These are phyloP conservation scores for Torrubiella hemipterigena DNA, from an alignment of 2,329 filamentous ascomycete species.

Conservation along the genomic window DNA sequence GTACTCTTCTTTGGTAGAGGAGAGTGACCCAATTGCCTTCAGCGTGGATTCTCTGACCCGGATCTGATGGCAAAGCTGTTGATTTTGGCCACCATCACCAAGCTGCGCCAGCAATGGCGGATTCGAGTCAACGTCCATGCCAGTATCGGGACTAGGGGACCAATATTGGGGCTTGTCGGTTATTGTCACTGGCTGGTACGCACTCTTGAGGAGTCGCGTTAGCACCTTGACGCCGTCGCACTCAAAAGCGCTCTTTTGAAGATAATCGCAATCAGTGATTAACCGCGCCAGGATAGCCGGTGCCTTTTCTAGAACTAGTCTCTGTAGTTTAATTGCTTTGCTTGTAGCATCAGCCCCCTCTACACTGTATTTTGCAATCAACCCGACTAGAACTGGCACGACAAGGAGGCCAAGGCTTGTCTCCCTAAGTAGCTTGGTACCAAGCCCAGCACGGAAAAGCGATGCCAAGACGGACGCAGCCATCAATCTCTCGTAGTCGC, in stretches of 20 bases:
- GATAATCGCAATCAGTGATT: constrained; percentile 61
- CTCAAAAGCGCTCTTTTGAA: constrained; percentile 77
- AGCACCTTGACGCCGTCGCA: constrained; percentile 34
- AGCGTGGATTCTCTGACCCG: constrained; percentile 65
- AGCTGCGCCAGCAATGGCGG: constrained; percentile 35
- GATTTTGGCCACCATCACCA: constrained; percentile 48
- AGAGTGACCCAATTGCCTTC: constrained; percentile 69
- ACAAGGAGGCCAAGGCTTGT: constrained; percentile 53
- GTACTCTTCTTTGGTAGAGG: constrained; percentile 71
- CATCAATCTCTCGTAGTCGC: constrained; percentile 50
- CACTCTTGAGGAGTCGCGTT: constrained; percentile 35
- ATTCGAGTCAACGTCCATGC: constrained; percentile 19
- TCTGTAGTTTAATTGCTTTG: constrained; percentile 21
- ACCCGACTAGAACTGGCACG: constrained; percentile 55
- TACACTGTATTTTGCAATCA: constrained; percentile 38
- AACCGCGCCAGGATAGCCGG: constrained; percentile 68
- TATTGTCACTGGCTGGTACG: constrained; percentile 33
- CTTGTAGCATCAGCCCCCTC: constrained; percentile 27
- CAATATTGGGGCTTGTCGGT: constrained; percentile 20
- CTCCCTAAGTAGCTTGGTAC: constrained; percentile 48
- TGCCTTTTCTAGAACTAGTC: constrained; percentile 51
- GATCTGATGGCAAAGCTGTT: constrained; percentile 54
- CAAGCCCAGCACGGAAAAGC: constrained; percentile 56
- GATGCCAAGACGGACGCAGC: constrained; percentile 58
- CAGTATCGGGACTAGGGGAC: constrained; percentile 23